A percentile compares a stretch with the other conserved stretches of the same genome.
These are phyloP conservation scores for Calendula officinalis DNA, from an alignment of 129 eudicot species.

Conservation along the genomic window DNA sequence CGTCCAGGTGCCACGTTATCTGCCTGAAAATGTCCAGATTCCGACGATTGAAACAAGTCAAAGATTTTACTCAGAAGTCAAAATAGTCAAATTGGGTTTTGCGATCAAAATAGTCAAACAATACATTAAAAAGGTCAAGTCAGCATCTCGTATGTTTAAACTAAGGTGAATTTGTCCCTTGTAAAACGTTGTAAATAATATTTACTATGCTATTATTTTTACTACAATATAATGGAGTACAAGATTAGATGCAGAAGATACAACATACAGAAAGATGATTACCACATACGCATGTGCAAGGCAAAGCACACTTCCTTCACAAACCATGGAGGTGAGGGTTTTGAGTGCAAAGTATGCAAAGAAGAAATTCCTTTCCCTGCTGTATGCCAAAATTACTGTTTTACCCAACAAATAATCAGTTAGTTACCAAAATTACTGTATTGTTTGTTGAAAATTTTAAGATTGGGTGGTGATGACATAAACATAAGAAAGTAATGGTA, in stretches of 20 bases:
- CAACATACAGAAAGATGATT: slow-evolving; percentile 1
- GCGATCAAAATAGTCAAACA: too few species aligned
- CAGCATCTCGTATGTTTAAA: too few species aligned
- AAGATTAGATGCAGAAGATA: not conserved
- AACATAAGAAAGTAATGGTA: slow-evolving; percentile 14
- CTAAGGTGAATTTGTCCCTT: not conserved
- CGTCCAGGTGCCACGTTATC: slow-evolving; percentile 44
- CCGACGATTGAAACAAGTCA: not conserved
- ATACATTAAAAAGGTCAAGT: too few species aligned
- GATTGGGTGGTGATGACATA: slow-evolving; percentile 31
- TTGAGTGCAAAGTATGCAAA: slow-evolving; percentile 54
- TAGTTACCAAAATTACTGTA: slow-evolving; percentile 13
- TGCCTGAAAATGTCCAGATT: slow-evolving; percentile 34
- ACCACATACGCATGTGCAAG: slow-evolving; percentile 79
- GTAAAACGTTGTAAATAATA: too few species aligned
- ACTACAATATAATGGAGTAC: too few species aligned
- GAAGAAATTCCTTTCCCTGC: slow-evolving; percentile 43
- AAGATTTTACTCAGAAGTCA: not conserved
- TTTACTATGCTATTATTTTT: too few species aligned
- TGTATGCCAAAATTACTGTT: slow-evolving; percentile 61
- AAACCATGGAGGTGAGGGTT: slow-evolving; percentile 52
- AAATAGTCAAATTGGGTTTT: too few species aligned
- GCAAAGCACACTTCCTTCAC: slow-evolving; percentile 67
- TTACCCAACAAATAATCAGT: slow-evolving; percentile 17
- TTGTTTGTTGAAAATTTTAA: slow-evolving; percentile 7